Base-by-base conservation (phyloP, 495 filamentous ascomycete genomes). In the Penicillium desertorum region DNA sequence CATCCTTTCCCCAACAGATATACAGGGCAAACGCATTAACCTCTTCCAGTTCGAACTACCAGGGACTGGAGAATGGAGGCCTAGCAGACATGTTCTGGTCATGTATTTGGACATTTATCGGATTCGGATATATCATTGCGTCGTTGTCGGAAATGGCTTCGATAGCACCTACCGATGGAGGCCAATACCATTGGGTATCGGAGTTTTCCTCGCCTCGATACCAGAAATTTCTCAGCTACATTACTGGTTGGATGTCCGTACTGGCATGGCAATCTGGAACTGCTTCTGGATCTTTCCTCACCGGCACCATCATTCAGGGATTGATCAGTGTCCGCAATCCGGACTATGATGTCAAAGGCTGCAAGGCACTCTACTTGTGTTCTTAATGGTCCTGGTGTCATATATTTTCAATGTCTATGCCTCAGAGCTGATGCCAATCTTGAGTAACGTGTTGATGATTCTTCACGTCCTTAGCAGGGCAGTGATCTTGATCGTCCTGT, bases 261-360 rank as follows among this genome's bases (percentile, higher is more conserved):
- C n/a, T 46, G 3, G 44, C 14, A 10, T 75, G 71, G 72, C 63
- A 71, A 42, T 71, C 72, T 8, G 67, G 66, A 0, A 58, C 72
- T 34, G 69, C 71, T 17, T 72, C 69, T 7, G 67, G 67, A 42
- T 61, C 60, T 3, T 61, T 73, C 22, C 69, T 80, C 22, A 62
- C 71, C 6, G 77, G 71, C 1, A 73, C 69, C 22, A 66, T 77
- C 57, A 74, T 81, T 20, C 70, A 81, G 51, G 74, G 67, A 9
- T 64, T 83, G 5, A 68, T 79, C 45, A 60, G 73, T 5, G 39
- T 82, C 23, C 73, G 73, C 46, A 61, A 76, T 53, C 62, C 70
- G 3, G 51, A 56, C 9, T 83, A 81, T 59, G 59, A 20, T 1
- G 62, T 69, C 4, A 56, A 74, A 39, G 56, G 55, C 11, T 85